These are phyloP conservation scores for Aurifilum marmelostoma DNA, from an alignment of 2,329 filamentous ascomycete genomes.

Conservation along the genomic window DNA sequence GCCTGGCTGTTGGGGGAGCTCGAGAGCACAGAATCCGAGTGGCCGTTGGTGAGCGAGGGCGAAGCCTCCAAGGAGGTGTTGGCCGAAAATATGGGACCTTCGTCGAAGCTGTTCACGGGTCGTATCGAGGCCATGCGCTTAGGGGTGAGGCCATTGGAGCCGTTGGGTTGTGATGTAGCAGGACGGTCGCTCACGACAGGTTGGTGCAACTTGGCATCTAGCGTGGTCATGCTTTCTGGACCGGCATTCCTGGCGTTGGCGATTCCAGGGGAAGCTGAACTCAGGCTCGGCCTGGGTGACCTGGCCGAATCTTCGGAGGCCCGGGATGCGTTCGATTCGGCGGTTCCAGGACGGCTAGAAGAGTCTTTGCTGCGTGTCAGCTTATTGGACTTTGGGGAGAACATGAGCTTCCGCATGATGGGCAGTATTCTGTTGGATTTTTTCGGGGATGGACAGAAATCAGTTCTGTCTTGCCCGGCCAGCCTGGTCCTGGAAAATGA, in stretches of 20 bases:
- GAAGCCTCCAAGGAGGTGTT: conserved; percentile 44
- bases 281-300: conserved; percentile 28
- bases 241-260: conserved; percentile 17
- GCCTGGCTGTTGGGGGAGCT: conserved; percentile 59
- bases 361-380: conserved; percentile 30
- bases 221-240: conserved; percentile 12
- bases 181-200: conserved; percentile 32
- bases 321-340: conserved; percentile 26
- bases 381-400: conserved; percentile 29
- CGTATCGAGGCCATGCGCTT: conserved; percentile 52
- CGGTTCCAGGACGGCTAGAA: conserved; percentile 26
- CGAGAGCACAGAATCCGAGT: conserved; percentile 52
- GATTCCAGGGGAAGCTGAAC: conserved; percentile 23
- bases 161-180: conserved; percentile 33
- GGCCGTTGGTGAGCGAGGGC: conserved; percentile 37
- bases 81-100: conserved; percentile 42
- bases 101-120: conserved; percentile 60
- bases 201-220: conserved; percentile 29
- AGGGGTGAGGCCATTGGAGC: conserved; percentile 31
- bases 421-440: conserved; percentile 16
- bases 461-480: conserved; percentile 24
- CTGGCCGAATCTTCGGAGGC: conserved; percentile 25
- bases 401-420: conserved; percentile 30
- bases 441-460: conserved; percentile 8
- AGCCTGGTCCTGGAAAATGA: conserved; percentile 25